These are phyloP conservation scores for Tetracentron sinense DNA, from an alignment of 164 flowering plant genomes.

Conservation along the genomic window DNA sequence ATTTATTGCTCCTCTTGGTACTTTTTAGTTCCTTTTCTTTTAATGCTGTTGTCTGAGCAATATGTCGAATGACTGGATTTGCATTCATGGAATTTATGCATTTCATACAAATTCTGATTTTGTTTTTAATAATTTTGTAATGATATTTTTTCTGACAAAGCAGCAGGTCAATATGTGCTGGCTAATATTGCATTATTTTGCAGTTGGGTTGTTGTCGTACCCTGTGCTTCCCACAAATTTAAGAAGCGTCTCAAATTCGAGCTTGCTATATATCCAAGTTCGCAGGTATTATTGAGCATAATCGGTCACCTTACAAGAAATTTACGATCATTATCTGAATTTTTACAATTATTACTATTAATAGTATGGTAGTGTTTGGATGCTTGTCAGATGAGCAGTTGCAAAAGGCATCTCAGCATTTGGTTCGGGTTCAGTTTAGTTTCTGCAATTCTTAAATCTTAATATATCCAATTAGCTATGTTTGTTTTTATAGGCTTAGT, in stretches of 20 bases:
- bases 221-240: slow-evolving; percentile 59
- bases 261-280: slow-evolving; percentile 67
- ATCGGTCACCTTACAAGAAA: background rate
- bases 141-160: background rate
- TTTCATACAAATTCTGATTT: no score
- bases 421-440: no score
- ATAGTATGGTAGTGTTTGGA: no score
- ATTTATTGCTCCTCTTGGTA: background rate
- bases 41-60: background rate
- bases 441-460: no score
- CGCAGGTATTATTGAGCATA: slow-evolving; percentile 44
- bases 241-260: slow-evolving; percentile 67
- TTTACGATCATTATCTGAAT: background rate
- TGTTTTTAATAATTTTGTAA: background rate
- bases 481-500: no score
- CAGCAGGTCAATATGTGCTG: background rate
- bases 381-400: no score
- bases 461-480: no score
- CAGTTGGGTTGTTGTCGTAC: slow-evolving; percentile 89
- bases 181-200: slow-evolving; percentile 12
- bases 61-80: background rate
- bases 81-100: no score
- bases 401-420: no score
- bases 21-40: background rate
- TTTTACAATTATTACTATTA: background rate